Base-by-base conservation (phyloP, 306 rosid genomes). In the Cicer judaicum region DNA sequence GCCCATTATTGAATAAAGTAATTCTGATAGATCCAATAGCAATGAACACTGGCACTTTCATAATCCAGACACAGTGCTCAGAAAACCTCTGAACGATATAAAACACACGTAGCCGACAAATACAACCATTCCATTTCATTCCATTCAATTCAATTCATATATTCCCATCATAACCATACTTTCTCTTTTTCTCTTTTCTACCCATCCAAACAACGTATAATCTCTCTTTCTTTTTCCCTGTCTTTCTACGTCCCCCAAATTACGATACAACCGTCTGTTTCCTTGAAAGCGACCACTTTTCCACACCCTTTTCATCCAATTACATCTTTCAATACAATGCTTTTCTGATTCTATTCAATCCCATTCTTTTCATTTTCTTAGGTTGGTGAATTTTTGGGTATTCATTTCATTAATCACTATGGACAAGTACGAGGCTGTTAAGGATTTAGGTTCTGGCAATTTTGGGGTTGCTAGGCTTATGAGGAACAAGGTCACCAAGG, bases 381-480 rank as follows among this genome's bases (percentile, higher is more conserved):
- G 64, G 16, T 34, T 29, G 0, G 5, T 59, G 0, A 12, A 0
- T 60, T 13, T 34, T 12, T 7, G 18, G 14, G 6, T 11, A 48
- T 7, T 50, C n/a, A n/a, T 48, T 0, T 54, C 0, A 3, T 41
- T 55, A 1, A 1, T 75, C 43, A 44, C 43, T 9, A 86, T 88
- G 92, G 92, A 88, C 1, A 88, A 55, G 85, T 88, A 88, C 74
- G 88, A 88, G 82, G 65, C 68, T 2, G 89, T 88, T 6, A 88
- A 86, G 80, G 87, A 86, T 64, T 78, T 88, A 78, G 92, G 92
- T 10, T 75, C 83, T 65, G 92, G 92, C 4, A 88, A 86, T 79
- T 88, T 88, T 46, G 92, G 92, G 36, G 92, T 88, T 10, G 92
- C 92, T 4, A 74, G 87, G 83, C 90, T 88, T 6, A 21, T 88